Evolutionary conservation across 1,284 basidiomycete genomes (phyloP).

Genomic region (Malassezia dermatis): DNA sequence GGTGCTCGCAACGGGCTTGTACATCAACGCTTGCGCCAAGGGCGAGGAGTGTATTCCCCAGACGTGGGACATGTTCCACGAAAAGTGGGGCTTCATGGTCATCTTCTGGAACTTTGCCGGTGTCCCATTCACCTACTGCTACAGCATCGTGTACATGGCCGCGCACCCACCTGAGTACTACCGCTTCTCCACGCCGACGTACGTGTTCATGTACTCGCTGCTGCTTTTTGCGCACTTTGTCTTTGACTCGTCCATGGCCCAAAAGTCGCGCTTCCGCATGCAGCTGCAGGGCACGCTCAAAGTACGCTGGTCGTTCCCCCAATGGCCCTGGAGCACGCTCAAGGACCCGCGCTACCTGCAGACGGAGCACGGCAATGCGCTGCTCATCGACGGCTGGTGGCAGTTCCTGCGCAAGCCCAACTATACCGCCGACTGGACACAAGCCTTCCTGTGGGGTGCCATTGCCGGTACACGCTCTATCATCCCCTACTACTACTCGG

Average conservation of each 20-base stretch:
- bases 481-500: conserved; percentile 76
- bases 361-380: conserved; percentile 84
- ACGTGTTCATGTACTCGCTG: conserved; percentile 52
- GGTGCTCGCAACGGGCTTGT: conserved; percentile 87
- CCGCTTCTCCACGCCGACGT: conserved; percentile 67
- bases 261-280: conserved; percentile 97
- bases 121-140: conserved; percentile 56
- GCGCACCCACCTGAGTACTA: conserved; percentile 81
- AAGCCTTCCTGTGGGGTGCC: conserved; percentile 73
- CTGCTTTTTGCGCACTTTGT: conserved; percentile 32
- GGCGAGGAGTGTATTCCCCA: conserved; percentile 84
- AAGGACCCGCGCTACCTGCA: conserved; percentile 83
- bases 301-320: conserved; percentile 72
- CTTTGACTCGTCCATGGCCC: conserved; percentile 89
- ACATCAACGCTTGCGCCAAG: conserved; percentile 76
- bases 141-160: conserved; percentile 95
- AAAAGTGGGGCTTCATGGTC: conserved; percentile 48
- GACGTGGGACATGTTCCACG: conserved; percentile 61
- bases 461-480: conserved; percentile 69
- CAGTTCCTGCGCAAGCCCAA: conserved; percentile 53
- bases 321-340: conserved; percentile 75
- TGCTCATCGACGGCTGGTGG: conserved; percentile 81
- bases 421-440: conserved; percentile 63
- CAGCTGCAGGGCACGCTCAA: conserved; percentile 75
- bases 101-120: conserved; percentile 75